phyloP scores from a whole-genome alignment of 2,329 filamentous ascomycete species.

The Eutypa lata region DNA sequence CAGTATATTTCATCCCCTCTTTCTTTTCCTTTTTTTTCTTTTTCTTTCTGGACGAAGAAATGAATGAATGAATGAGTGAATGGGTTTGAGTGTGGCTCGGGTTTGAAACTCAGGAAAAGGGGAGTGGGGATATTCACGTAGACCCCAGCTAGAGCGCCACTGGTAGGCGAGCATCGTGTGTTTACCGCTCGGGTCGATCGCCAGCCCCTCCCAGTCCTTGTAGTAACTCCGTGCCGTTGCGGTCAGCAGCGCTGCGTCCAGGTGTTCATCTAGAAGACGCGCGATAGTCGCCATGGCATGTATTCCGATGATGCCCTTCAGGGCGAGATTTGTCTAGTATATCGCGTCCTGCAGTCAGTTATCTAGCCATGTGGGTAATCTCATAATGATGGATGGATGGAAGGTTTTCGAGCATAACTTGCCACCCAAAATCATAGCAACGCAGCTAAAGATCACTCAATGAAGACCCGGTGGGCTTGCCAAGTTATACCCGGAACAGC shows the following conservation, averaged over 20 bases:
- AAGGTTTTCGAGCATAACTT: too few species aligned
- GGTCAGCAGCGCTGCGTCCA: slow-evolving; percentile 57
- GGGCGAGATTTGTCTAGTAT: slow-evolving; percentile 64
- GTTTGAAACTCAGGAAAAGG: too few species aligned
- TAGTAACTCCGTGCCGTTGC: slow-evolving; percentile 39
- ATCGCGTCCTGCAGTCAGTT: background rate
- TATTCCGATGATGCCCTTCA: slow-evolving; percentile 78
- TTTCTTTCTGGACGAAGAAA: background rate
- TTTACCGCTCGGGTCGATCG: slow-evolving; percentile 17
- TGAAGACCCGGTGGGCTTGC: too few species aligned
- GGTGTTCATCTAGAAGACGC: slow-evolving; percentile 49
- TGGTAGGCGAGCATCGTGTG: slow-evolving; percentile 27
- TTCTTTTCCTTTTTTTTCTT: too few species aligned
- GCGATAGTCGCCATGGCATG: slow-evolving; percentile 66
- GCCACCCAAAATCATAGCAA: too few species aligned
- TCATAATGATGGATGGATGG: too few species aligned
- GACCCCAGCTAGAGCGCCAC: slow-evolving; percentile 23
- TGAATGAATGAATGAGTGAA: background rate
- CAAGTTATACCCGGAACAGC: too few species aligned
- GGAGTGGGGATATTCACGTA: background rate
- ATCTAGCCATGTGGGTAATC: too few species aligned
- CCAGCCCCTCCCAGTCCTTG: slow-evolving; percentile 18
- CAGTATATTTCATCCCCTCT: too few species aligned
- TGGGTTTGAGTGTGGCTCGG: too few species aligned
- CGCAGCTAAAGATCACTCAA: too few species aligned